phyloP scores from a whole-genome alignment of 1,139 yeast genomes.

The Nematodospora anomalae region DNA sequence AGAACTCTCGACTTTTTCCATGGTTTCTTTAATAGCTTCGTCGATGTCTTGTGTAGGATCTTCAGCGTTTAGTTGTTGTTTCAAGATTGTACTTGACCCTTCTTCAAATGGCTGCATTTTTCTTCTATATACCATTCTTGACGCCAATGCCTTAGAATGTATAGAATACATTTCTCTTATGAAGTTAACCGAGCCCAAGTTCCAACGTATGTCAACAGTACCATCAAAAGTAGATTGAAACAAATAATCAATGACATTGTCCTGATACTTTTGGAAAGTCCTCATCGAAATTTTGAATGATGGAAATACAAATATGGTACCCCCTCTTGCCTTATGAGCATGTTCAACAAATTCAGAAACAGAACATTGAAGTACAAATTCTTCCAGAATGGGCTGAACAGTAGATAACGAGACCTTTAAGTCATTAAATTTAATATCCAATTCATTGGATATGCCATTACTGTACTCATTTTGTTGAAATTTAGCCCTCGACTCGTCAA shows the following conservation, averaged over 20 bases:
- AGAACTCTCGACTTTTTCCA: constrained; percentile 62
- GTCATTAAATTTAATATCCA: constrained; percentile 57
- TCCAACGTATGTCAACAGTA: constrained; percentile 89
- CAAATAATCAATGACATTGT: constrained; percentile 59
- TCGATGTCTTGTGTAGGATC: constrained; percentile 38
- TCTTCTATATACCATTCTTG: constrained; percentile 35
- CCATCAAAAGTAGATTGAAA: constrained; percentile 81
- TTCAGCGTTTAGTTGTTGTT: constrained; percentile 25
- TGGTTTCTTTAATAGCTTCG: constrained; percentile 54
- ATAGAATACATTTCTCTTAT: constrained; percentile 83
- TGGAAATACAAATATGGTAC: constrained; percentile 78
- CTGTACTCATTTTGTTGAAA: constrained; percentile 58
- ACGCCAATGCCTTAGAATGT: constrained; percentile 49
- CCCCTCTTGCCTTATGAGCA: constrained; percentile 70
- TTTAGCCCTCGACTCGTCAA: constrained; percentile 59
- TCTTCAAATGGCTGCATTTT: constrained; percentile 16
- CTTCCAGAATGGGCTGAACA: constrained; percentile 46
- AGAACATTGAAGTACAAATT: constrained; percentile 40
- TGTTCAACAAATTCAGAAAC: constrained; percentile 57
- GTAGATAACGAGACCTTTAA: constrained; percentile 65
- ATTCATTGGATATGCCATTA: constrained; percentile 48
- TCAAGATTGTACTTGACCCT: constrained; percentile 14
- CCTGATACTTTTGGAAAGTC: constrained; percentile 57
- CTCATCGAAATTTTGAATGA: constrained; percentile 73
- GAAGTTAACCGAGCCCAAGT: constrained; percentile 86